Evolutionary conservation across 139 green algal species (phyloP), one percentile per base, ranked within the genome.

Genomic region (Coccomyxa sp.): DNA sequence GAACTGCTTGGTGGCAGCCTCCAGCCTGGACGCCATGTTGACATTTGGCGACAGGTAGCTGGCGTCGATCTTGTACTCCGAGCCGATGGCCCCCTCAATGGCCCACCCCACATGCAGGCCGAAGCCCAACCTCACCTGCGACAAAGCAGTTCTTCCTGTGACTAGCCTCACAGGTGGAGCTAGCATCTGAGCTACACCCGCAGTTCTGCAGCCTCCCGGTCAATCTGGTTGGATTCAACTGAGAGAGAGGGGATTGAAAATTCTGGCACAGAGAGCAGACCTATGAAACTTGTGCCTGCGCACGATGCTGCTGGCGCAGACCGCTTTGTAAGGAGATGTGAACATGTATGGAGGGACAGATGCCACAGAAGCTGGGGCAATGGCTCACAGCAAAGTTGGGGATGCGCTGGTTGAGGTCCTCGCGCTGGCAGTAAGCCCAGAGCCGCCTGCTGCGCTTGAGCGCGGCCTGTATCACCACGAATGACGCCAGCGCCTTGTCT

Each of bases 1-100:
- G 81, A 97, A 99, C 90, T 98, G 94, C 87, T 98, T 99, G 34
- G 95, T 98, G 75, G 94, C 95, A 0, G 95, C 93, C 82, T 99
- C 95, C 73, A 99, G 89, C 10, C 95, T 86, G 12, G 90, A 92
- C 6, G 95, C 94, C 89, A 99, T 97, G 90, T 99, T 99, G 68
- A 99, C 95, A 83, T 98, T 96, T 39, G 95, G 95, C 2, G 91
- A 97, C 39, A 99, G 86, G 83, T 98, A 98, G 44, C 88, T 95
- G 8, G 95, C 93, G 75, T 99, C 95, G 39, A 99, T 93, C 89
- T 99, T 99, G 92, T 97, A 93, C 81, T 95, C 90, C 24, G 89
- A 95, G 24, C 95, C 93, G 70, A 98, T 98, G 36, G 94, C 94
- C 0, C 95, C 95, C 83, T 99, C 95, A 71, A 99, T 99, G 68